Evolutionary conservation across 108 stramenopile species (phyloP), one percentile per base, ranked within the genome.

Genomic region (Cyclotella choctawhatcheeana): DNA sequence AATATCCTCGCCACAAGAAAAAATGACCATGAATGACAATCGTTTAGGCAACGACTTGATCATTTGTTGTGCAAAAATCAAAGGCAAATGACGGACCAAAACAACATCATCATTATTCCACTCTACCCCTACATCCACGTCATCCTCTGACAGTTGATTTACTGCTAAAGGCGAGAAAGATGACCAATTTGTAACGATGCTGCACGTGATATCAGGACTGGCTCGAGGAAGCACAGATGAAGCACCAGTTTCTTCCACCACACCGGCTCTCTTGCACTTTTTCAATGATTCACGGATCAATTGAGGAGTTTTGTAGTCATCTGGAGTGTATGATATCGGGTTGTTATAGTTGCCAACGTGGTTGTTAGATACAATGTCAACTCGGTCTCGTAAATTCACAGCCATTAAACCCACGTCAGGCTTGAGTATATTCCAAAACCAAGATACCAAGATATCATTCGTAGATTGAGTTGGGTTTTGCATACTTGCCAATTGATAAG

Each of bases 291-390:
- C 53, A 31, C 79, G 67, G 37, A 80, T 74, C 67, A 80, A 44
- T 26, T 40, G 32, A 17, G 73, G 67, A 51, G 27, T 52, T 31
- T 69, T 61, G 40, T 80, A 80, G 35, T 80, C 79, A 3, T 79
- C 73, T 55, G 26, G 30, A 8, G 69, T 61, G 33, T 80, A 80
- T 5, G 79, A 67, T 14, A 80, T 50, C 12, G 79, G 79, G 33
- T 80, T 80, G 43, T 55, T 37, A 62, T 80, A 80, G 31, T 80
- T 80, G 0, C 79, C 79, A 22, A 44, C 79, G 25, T 80, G 74
- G 35, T 75, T 32, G 20, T 74, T 55, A 3, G 53, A 44, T 5
- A 74, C 60, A 2, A 75, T 32, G 17, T 69, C 68, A 31, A 80
- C 16, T n/a, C 79, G 26, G n/a, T 58, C 62, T 13, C 79, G 56